phyloP scores from a whole-genome alignment of 2,329 filamentous ascomycete genomes.

The Aspergillus udagawae region DNA sequence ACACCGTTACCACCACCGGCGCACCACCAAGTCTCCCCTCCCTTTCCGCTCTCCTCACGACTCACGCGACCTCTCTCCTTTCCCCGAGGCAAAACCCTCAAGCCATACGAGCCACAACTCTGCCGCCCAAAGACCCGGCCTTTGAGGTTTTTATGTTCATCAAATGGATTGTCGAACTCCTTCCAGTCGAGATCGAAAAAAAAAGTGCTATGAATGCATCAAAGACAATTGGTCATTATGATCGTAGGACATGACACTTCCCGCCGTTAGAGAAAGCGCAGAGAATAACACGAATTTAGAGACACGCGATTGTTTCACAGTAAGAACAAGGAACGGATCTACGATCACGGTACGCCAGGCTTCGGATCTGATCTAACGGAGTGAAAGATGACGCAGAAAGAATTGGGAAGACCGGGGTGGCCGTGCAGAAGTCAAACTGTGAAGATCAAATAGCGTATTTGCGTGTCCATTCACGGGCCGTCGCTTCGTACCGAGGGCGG shows the following conservation, averaged over 20 bases:
- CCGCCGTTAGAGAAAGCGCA: conserved; percentile 19
- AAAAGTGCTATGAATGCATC: conserved; percentile 38
- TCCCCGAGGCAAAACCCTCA: neutral
- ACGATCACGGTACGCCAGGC: conserved; percentile 38
- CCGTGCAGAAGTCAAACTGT: conserved; percentile 21
- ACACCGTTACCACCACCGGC: conserved; percentile 3
- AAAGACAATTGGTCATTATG: conserved; percentile 34
- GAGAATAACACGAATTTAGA: conserved; percentile 6
- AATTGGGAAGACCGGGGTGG: conserved; percentile 24
- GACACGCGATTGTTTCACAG: conserved; percentile 20
- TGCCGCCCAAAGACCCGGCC: conserved; percentile 6
- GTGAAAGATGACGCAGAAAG: conserved; percentile 24
- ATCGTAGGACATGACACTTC: conserved; percentile 36
- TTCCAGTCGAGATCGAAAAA: conserved; percentile 18
- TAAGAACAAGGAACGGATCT: conserved; percentile 29
- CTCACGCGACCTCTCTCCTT: conserved; percentile 2
- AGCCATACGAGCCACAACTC: conserved; percentile 1
- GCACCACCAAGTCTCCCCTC: conserved; percentile 5
- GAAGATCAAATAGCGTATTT: conserved; percentile 87
- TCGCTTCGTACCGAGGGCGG: conserved; percentile 90
- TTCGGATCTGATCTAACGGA: conserved; percentile 35
- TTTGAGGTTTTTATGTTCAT: conserved; percentile 16
- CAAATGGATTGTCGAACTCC: conserved; percentile 21
- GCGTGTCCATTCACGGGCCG: conserved; percentile 95
- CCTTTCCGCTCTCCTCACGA: conserved; percentile 8